Percentiles rank a stretch among this genome's conserved stretches.
phyloP scores from a whole-genome alignment of 2,329 filamentous ascomycete genomes.

The Colletotrichum tofieldiae region DNA sequence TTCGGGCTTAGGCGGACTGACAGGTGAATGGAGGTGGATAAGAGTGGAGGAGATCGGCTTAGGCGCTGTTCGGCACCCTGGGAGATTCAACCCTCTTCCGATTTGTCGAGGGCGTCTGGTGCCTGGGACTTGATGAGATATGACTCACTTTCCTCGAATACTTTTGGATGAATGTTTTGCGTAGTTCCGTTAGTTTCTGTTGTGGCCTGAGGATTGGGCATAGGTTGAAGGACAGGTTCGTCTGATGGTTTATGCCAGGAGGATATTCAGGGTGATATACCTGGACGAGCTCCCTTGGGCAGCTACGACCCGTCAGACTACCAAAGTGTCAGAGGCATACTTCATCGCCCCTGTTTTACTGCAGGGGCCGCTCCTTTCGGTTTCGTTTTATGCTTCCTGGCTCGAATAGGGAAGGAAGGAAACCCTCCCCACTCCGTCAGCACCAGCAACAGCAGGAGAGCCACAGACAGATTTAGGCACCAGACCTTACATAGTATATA shows the following conservation, averaged over 20 bases:
- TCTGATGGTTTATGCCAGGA: neutral
- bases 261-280: neutral
- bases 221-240: neutral
- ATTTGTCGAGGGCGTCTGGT: slow-evolving; percentile 4
- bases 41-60: neutral
- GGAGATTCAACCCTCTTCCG: slow-evolving; percentile 2
- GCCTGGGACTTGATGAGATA: neutral
- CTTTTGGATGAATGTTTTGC: neutral
- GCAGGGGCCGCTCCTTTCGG: slow-evolving; percentile 31
- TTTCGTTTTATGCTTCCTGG: slow-evolving; percentile 11
- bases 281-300: neutral
- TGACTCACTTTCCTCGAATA: neutral
- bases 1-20: neutral
- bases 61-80: neutral
- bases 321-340: neutral
- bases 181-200: neutral
- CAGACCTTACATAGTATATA: slow-evolving; percentile 9
- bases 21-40: neutral
- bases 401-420: slow-evolving; percentile 11
- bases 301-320: neutral
- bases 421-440: slow-evolving; percentile 15
- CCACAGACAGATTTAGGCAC: slow-evolving; percentile 20
- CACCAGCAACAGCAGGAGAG: slow-evolving; percentile 19
- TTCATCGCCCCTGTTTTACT: neutral
- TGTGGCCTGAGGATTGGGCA: neutral